Evolutionary conservation across 345 rosid genomes (phyloP), one percentile per base, ranked within the genome.

Genomic region (Citrus maxima): DNA sequence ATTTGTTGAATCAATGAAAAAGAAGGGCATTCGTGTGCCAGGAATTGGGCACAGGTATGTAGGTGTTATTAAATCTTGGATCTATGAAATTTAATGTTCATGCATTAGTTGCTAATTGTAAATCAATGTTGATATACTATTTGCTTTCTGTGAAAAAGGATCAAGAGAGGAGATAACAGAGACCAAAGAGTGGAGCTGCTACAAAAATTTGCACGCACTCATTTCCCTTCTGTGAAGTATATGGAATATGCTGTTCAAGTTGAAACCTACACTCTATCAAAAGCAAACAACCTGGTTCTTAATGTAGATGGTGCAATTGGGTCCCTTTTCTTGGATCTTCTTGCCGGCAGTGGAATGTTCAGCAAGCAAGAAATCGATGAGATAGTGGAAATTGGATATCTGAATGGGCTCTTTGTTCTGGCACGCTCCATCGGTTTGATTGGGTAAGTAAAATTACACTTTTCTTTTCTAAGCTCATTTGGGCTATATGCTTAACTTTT

Each of bases 21-120:
- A 95, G 94, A 93, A 93, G 84, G 99, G 98, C 69, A 94, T 95
- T 40, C 97, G 99, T 25, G 99, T 95, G 78, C 99, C 99, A 38
- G 98, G 98, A 68, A 92, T 95, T 77, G 99, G 99, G 35, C 98
- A 95, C 85, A 92, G 99, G 99, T 92, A 86, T 19, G 18, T n/a
- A 22, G 24, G 58, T 74, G 28, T 72, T 66, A 58, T 34, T 27
- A 34, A 61, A 56, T 16, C 70, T 42, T 37, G 19, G 58, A 65
- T 78, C 37, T 37, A 21, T 19, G 40, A 38, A 10, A 74, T 80
- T 67, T 28, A 1, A 28, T n/a, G 62, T 82, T 49, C 30, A 8
- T 30, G n/a, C 61, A 28, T 32, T 25, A n/a, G 25, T 67, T 73
- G 83, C 65, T 21, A 21, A 25, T 27, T 72, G 67, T 54, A 72